Conservation (phyloP, 1,284 basidiomycete species). For the Porogramme epimiltina region DNA sequence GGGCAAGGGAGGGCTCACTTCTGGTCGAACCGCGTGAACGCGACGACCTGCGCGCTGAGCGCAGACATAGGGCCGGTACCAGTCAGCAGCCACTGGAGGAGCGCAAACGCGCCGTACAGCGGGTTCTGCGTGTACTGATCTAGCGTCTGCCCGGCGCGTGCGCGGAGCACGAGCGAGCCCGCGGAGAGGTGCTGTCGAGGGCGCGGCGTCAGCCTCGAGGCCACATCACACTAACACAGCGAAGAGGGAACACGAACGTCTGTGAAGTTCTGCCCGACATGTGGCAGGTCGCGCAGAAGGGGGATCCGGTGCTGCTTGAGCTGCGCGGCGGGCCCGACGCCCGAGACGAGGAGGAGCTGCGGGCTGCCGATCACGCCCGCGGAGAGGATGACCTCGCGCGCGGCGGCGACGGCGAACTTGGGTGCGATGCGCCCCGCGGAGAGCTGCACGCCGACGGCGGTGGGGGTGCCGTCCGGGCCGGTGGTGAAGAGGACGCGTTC, state of each 20-base stretch:
- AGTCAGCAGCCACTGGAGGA: conserved; percentile 34
- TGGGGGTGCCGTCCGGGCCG: conserved; percentile 7
- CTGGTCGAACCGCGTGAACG: conserved; percentile 36
- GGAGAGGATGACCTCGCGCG: conserved; percentile 42
- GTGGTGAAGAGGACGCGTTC: conserved; percentile 29
- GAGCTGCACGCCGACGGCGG: conserved; percentile 35
- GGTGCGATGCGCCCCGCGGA: conserved; percentile 18
- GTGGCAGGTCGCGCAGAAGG: conserved; percentile 37
- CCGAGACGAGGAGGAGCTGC: conserved; percentile 49
- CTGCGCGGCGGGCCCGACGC: conserved; percentile 43
- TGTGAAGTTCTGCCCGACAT: conserved; percentile 45
- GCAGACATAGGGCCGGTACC: conserved; percentile 33
- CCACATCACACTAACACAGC: too few relatives aligned
- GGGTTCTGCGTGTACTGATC: conserved; percentile 34
- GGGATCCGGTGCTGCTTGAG: conserved; percentile 39
- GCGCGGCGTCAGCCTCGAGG: background rate
- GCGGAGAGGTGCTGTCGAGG: conserved; percentile 30
- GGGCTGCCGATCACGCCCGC: conserved; percentile 48
- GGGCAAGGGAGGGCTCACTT: conserved; percentile 17
- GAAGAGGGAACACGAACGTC: conserved; percentile 31
- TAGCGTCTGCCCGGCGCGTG: conserved; percentile 31
- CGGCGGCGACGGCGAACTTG: conserved; percentile 32
- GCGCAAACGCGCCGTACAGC: conserved; percentile 23
- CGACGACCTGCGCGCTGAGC: conserved; percentile 23
- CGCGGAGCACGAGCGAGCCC: conserved; percentile 30